Base-by-base conservation (phyloP, 1,284 basidiomycete species). In the Tremellales sp. region DNA sequence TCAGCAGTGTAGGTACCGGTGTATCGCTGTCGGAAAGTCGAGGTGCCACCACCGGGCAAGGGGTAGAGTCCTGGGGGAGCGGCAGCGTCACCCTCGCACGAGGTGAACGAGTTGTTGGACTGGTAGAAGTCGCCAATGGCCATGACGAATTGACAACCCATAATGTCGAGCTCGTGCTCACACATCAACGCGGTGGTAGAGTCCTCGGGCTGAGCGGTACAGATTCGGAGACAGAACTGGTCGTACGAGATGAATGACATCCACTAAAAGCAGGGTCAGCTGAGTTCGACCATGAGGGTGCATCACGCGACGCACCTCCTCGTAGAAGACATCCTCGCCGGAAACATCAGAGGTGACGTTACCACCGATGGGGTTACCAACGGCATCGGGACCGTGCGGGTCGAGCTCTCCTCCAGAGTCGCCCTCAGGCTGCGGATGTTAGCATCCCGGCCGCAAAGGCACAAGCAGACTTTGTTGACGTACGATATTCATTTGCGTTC, bases 281-380 rank as follows among this genome's bases (percentile, higher is more conserved):
- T n/a, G 33, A 4, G 6, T 5, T 5, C 13, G 15, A 5, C 33
- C 19, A 4, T 5, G 15, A 5, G 13, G 19, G 15, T 6, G 15
- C 6, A 36, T 15, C 4, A 36, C 19, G 4, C 4, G 15, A 17
- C 33, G 15, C 19, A 36, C 78, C 63, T 79, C 76, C 64, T 78
- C 68, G 73, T 79, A 79, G 58, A 73, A 75, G 31, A 77, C 75
- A 47, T 79, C 78, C 24, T 59, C 39, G 23, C 77, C 77, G 10
- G 66, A 68, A 53, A 70, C 73, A 67, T 78, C 76, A 27, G 76
- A 73, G 43, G 77, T 78, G 44, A 78, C 78, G 59, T 78, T 78
- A 36, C 77, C 78, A 27, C 78, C 78, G 45, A 77, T 64, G 36
- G 78, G 78, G 72, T 79, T 79, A 39, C 77, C 78, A 55, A 70